A percentile compares a stretch with the other conserved stretches of the same genome.
Conservation (phyloP, 2,329 filamentous ascomycete species). For the Fusarium sp. region DNA sequence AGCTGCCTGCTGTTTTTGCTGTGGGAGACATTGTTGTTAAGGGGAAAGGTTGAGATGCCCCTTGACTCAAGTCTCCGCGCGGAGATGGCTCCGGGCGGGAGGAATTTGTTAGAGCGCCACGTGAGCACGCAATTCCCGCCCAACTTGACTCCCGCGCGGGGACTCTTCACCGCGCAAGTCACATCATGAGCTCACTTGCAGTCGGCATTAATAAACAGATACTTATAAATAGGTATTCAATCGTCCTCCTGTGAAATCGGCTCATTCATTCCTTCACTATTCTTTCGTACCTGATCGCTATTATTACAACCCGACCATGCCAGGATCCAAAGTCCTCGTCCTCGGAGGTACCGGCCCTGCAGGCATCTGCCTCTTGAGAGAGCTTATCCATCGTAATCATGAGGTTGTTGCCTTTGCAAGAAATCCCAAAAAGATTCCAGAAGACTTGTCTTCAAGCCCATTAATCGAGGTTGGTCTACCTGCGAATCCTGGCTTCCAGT, state of each 20-base stretch:
- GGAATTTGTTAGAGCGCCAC: background rate
- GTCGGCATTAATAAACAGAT: background rate
- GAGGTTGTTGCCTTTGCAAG: conserved; percentile 36
- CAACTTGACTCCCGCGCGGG: background rate
- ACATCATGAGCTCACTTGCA: background rate
- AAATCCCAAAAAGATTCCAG: conserved; percentile 17
- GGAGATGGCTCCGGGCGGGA: background rate
- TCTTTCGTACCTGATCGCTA: too few relatives aligned
- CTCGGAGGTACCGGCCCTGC: conserved; percentile 50
- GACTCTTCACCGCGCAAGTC: background rate
- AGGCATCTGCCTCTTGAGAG: conserved; percentile 46
- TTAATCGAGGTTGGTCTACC: conserved; percentile 10
- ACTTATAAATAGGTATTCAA: background rate
- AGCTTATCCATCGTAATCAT: conserved; percentile 45
- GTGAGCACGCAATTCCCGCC: background rate
- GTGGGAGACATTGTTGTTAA: background rate
- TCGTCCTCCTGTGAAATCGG: too few relatives aligned
- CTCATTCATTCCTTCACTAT: too few relatives aligned
- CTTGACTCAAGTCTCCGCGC: background rate
- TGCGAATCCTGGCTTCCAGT: fast-evolving
- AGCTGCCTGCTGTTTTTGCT: background rate
- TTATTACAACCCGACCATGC: background rate
- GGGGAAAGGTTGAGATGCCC: background rate
- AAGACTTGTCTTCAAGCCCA: conserved; percentile 1
- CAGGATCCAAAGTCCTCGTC: conserved; percentile 32